Conservation (phyloP, 331 rosid genomes). For the Acacia concinna region DNA sequence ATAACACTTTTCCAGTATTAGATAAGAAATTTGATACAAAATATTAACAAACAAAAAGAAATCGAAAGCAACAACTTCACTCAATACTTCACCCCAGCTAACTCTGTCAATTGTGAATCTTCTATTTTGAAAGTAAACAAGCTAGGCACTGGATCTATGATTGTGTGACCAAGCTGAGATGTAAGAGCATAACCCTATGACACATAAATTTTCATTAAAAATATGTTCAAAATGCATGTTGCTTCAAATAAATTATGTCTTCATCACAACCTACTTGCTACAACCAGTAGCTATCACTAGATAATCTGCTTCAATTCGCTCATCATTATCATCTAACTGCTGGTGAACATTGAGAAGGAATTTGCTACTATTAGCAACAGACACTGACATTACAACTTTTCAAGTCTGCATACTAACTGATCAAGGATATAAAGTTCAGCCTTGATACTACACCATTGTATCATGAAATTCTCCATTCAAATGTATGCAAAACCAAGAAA, state of each 20-base stretch:
- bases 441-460: constrained; percentile 12
- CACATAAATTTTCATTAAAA: constrained; percentile 33
- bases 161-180: constrained; percentile 89
- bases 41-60: constrained; percentile 14
- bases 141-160: constrained; percentile 91
- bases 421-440: constrained; percentile 44
- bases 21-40: not conserved
- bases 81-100: constrained; percentile 75
- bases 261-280: constrained; percentile 73
- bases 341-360: constrained; percentile 68
- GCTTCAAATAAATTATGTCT: constrained; percentile 31
- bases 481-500: constrained; percentile 22
- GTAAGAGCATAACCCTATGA: constrained; percentile 81
- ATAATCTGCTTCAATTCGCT: constrained; percentile 74
- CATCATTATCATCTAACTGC: constrained; percentile 39
- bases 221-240: constrained; percentile 17
- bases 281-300: constrained; percentile 88
- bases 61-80: constrained; percentile 28
- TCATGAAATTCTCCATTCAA: constrained; percentile 18
- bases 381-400: constrained; percentile 60
- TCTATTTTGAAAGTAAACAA: constrained; percentile 85
- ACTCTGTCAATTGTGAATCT: constrained; percentile 63
- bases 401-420: constrained; percentile 84
- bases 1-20: not conserved
- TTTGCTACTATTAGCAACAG: constrained; percentile 50